These are phyloP conservation scores for Priceomyces melissophilus DNA, from an alignment of 805 yeast species.

Conservation along the genomic window DNA sequence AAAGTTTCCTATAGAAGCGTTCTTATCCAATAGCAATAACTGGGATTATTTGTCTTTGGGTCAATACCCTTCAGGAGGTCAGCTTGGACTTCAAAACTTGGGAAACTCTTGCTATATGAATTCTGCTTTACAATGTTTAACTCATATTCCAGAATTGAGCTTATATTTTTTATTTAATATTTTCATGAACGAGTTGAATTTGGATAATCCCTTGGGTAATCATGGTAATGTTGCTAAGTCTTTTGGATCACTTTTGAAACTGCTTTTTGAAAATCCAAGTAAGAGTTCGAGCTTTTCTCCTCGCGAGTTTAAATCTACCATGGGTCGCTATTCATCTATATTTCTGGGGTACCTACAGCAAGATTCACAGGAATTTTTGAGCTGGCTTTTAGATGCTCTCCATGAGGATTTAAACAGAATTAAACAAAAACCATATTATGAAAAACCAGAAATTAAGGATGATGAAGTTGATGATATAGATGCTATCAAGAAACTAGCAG, in stretches of 20 bases:
- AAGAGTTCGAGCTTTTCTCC: slow-evolving; percentile 46
- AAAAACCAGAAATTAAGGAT: slow-evolving; percentile 77
- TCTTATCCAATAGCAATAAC: slow-evolving; percentile 10
- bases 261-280: slow-evolving; percentile 42
- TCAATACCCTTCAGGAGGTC: slow-evolving; percentile 33
- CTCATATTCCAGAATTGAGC: slow-evolving; percentile 80
- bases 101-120: slow-evolving; percentile 96
- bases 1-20: slow-evolving; percentile 22
- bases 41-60: slow-evolving; percentile 11
- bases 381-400: slow-evolving; percentile 80
- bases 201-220: slow-evolving; percentile 79
- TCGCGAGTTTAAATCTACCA: slow-evolving; percentile 67
- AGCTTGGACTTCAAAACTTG: slow-evolving; percentile 61
- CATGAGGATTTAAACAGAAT: slow-evolving; percentile 92
- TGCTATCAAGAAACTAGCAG: slow-evolving; percentile 62
- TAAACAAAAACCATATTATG: slow-evolving; percentile 76
- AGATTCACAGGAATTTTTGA: slow-evolving; percentile 90
- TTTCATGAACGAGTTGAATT: slow-evolving; percentile 65
- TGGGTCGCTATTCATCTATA: slow-evolving; percentile 75
- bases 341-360: slow-evolving; percentile 85
- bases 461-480: slow-evolving; percentile 52
- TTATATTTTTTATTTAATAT: slow-evolving; percentile 66
- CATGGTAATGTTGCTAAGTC: slow-evolving; percentile 76
- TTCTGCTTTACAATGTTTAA: slow-evolving; percentile 85
- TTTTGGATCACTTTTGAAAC: slow-evolving; percentile 66